A percentile compares a stretch with the other conserved stretches of the same genome.
phyloP scores from a whole-genome alignment of 805 yeast genomes.

The Hyphopichia homilentoma region DNA sequence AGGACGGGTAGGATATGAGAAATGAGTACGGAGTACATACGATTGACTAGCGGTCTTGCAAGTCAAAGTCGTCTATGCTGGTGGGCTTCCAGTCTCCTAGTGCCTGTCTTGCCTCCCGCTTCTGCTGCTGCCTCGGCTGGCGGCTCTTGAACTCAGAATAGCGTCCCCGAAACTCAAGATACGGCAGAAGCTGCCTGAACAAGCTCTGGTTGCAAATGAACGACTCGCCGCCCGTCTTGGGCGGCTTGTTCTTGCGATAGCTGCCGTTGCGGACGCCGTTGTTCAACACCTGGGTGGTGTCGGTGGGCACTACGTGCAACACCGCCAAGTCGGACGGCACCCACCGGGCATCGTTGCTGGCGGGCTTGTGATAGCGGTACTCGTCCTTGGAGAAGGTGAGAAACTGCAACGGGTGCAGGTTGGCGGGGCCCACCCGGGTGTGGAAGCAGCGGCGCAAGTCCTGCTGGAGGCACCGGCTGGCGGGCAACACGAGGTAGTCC shows the following conservation, averaged over 20 bases:
- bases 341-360: conserved; percentile 1
- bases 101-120: no score
- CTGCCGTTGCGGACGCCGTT: conserved; percentile 64
- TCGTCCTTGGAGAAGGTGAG: conserved; percentile 17
- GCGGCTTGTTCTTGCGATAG: conserved; percentile 40
- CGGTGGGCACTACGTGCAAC: conserved; percentile 18
- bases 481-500: conserved; percentile 48
- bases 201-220: conserved; percentile 28
- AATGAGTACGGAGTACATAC: no score
- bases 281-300: conserved; percentile 39
- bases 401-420: conserved; percentile 14
- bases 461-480: conserved; percentile 14
- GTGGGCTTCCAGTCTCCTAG: conserved; percentile 49
- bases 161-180: no score
- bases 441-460: conserved; percentile 44
- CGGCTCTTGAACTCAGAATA: no score
- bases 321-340: conserved; percentile 31
- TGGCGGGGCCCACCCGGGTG: conserved; percentile 15
- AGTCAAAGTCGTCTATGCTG: not conserved
- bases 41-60: no score
- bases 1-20: no score
- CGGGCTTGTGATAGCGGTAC: conserved; percentile 23
- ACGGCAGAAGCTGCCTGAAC: conserved; percentile 8
- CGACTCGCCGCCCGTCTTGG: conserved; percentile 43
- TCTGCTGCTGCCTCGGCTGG: no score